Base-by-base conservation (phyloP, 306 rosid species). In the Spatholobus suberectus region DNA sequence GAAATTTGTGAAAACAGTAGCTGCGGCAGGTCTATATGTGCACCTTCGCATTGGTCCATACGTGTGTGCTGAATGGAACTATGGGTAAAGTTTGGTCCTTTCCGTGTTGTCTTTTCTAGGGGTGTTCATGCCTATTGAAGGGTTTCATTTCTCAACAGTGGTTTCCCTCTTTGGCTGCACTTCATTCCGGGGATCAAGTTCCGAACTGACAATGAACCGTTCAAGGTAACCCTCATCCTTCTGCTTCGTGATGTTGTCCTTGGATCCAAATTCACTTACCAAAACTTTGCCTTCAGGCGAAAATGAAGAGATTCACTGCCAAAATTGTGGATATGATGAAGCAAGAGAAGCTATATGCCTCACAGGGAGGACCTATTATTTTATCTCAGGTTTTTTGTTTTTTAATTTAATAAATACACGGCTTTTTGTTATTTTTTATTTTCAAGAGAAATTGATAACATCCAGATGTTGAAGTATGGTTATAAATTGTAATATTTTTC, bases 31-130 rank as follows among this genome's bases (percentile, higher is more conserved):
- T 49, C 78, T 94, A 15, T 94, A 90, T 40, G 93, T 87, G 81
- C 97, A 92, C 88, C 94, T 96, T 6, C 92, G 99, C 52, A 96
- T 96, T 76, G 99, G 99, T 77, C 99, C 99, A 27, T 96, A 96
- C 41, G 99, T 55, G 0, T 96, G 99, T 70, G 99, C 99, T 34
- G 99, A 96, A 84, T 96, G 99, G 99, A 96, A 96, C 87, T 96
- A 94, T 21, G 99, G 99, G 99, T 96, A 87, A 79, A 46, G 14
- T 44, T 79, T 17, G 27, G 15, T 72, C 18, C n/a, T 70, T 73
- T 72, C 8, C 61, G n/a, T 11, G 43, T 21, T 1, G n/a, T 71
- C 43, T 66, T 52, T 79, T 35, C 7, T 35, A 23, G 40, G 15
- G 68, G 26, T 62, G n/a, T 70, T 84, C 74, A 14, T 37, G 29